Conservation (phyloP, 1,284 basidiomycete genomes). For the Rhodotorula sp. region DNA sequence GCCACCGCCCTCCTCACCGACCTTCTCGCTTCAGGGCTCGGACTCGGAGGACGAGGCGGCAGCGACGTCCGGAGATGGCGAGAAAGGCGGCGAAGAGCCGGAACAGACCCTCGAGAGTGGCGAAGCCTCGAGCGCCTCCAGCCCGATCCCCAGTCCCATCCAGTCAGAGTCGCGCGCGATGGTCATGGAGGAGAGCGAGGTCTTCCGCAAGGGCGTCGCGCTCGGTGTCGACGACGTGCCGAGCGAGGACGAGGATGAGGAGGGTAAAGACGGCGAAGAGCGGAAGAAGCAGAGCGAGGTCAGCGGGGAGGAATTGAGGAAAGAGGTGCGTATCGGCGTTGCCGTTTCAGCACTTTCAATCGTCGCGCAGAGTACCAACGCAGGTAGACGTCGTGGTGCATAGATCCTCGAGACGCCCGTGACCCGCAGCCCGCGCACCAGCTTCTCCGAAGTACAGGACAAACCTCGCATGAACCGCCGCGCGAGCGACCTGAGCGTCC, state of each 20-base stretch:
- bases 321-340: constrained; percentile 59
- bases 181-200: constrained; percentile 59
- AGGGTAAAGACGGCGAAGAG: constrained; percentile 52
- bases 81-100: too few relatives aligned
- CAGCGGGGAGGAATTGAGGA: constrained; percentile 59
- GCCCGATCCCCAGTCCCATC: constrained; percentile 35
- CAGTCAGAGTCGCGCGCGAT: constrained; percentile 41
- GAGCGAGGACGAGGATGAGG: constrained; percentile 69
- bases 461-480: background rate
- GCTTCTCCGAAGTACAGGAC: background rate
- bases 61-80: constrained; percentile 63
- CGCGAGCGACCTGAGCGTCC: too few relatives aligned
- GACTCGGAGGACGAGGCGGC: constrained; percentile 52
- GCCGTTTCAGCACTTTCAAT: too few relatives aligned
- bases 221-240: constrained; percentile 58
- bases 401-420: constrained; percentile 11
- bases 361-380: too few relatives aligned
- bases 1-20: constrained; percentile 42
- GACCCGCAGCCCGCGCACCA: constrained; percentile 5
- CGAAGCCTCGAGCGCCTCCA: background rate
- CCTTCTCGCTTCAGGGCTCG: constrained; percentile 52
- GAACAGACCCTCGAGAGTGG: background rate
- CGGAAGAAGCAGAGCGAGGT: constrained; percentile 77
- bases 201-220: constrained; percentile 81
- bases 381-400: too few relatives aligned